Conservation (phyloP, 2,329 filamentous ascomycete species). For the Diaporthe citri region DNA sequence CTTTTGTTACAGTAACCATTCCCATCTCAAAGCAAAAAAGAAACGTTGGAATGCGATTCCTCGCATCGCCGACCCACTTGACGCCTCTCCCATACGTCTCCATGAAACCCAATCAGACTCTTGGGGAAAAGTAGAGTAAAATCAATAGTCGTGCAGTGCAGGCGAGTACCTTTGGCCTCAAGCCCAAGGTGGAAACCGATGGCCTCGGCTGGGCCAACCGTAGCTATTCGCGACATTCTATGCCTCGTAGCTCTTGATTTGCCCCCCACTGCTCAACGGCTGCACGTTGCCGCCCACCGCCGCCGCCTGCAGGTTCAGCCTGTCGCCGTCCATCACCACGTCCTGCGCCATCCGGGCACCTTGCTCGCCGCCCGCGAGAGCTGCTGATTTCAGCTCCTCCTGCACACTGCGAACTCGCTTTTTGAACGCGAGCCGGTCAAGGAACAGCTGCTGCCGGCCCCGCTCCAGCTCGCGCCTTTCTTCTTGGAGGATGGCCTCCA, state of each 20-base stretch:
- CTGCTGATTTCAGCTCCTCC: slow-evolving; percentile 74
- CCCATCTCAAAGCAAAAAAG: slow-evolving; percentile 9
- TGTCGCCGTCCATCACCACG: slow-evolving; percentile 61
- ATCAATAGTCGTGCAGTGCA: slow-evolving; percentile 3
- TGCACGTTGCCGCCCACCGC: slow-evolving; percentile 60
- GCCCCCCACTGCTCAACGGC: slow-evolving; percentile 67
- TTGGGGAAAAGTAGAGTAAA: slow-evolving; percentile 5
- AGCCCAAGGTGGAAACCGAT: not conserved
- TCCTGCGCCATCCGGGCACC: slow-evolving; percentile 62
- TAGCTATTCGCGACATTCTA: slow-evolving; percentile 46
- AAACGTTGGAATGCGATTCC: slow-evolving; percentile 30
- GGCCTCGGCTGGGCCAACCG: not conserved
- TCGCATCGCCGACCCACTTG: slow-evolving; percentile 32
- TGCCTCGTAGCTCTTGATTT: slow-evolving; percentile 70
- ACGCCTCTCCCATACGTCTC: slow-evolving; percentile 36
- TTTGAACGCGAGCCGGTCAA: slow-evolving; percentile 92
- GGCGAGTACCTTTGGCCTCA: not conserved
- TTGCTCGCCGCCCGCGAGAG: slow-evolving; percentile 62
- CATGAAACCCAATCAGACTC: slow-evolving; percentile 31
- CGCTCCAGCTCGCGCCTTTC: slow-evolving; percentile 94
- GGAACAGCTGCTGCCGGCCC: slow-evolving; percentile 90
- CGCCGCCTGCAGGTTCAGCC: slow-evolving; percentile 65
- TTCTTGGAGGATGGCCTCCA: slow-evolving; percentile 91
- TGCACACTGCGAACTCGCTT: slow-evolving; percentile 87
- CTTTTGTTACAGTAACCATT: slow-evolving; percentile 30